Base-by-base conservation (phyloP, 2,329 filamentous ascomycete species). In the Aspergillus transmontanensis region DNA sequence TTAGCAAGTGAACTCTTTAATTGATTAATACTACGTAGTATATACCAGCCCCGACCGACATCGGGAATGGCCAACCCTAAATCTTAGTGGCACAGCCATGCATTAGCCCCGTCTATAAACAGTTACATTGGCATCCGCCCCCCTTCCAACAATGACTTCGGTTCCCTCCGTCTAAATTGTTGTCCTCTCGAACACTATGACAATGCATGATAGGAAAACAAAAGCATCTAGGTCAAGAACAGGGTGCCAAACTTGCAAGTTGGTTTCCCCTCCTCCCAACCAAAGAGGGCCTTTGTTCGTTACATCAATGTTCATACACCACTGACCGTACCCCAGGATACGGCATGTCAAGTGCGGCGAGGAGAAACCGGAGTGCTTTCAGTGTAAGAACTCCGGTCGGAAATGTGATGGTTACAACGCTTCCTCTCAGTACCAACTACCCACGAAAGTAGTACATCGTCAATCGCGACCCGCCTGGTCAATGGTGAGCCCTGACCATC, bases 301-400 rank as follows among this genome's bases (percentile, higher is more conserved):
- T 19, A 7, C 46, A 28, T 6, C 9, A 4, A 50, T 9, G 26
- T 16, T 53, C 6, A 30, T 62, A 19, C 21, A n/a, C 19, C 54
- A 28, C 23, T 28, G 26, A 50, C 26, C 26, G 21, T 26, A 19
- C 14, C 26, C 14, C 58, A 86, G 84, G 73, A 81, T 84, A 39
- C 82, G 85, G 54, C 83, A 84, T 62, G 82, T 86, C 61, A 87
- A 86, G 71, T 87, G 85, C 70, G 85, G 86, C 65, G 85, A 87
- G 73, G 75, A 73, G 23, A 85, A 83, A 62, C 85, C 85, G 1
- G 76, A 74, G 43, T 87, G 86, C 66, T 73, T 80, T 30, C 81
- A 83, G 60, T 87, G 85, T 69, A 81, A 79, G 46, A 83, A 80
- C 61, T 85, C 85, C 2, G 84, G 85, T 6, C 81, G 85, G 54